These are phyloP conservation scores for Lanmaoa pseudosensibilis DNA, from an alignment of 768 basidiomycete species.

Conservation along the genomic window DNA sequence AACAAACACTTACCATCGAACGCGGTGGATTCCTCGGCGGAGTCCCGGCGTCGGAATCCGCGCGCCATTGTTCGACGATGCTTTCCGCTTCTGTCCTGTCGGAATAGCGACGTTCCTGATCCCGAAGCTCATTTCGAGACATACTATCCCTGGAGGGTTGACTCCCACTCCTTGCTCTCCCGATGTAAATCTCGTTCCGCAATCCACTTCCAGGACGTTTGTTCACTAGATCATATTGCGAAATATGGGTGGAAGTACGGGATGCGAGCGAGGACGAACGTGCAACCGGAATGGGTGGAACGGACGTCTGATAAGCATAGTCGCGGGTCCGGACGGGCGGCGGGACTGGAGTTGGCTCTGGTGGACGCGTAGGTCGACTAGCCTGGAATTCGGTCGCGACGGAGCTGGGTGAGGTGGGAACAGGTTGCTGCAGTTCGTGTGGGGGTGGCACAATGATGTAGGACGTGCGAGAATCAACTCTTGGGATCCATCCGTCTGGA, in stretches of 20 bases:
- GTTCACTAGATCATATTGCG: conserved; percentile 33
- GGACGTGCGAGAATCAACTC: conserved; percentile 26
- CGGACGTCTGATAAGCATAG: conserved; percentile 27
- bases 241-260: conserved; percentile 31
- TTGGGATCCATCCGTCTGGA: conserved; percentile 33
- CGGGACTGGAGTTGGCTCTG: conserved; percentile 17
- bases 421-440: conserved; percentile 14
- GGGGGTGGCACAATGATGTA: conserved; percentile 26
- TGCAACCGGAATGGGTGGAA: conserved; percentile 9
- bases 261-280: conserved; percentile 27
- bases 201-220: conserved; percentile 27
- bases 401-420: conserved; percentile 16
- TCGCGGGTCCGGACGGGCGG: conserved; percentile 31
- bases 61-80: conserved; percentile 33
- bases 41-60: conserved; percentile 24
- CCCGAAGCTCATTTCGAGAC: conserved; percentile 19
- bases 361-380: background rate
- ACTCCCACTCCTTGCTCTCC: conserved; percentile 25
- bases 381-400: conserved; percentile 16
- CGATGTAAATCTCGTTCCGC: conserved; percentile 25
- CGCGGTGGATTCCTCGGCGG: conserved; percentile 19
- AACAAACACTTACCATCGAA: conserved; percentile 20
- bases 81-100: conserved; percentile 27
- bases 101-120: conserved; percentile 15
- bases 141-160: conserved; percentile 19